Percentiles rank a stretch among this genome's conserved stretches.
Evolutionary conservation across 2,329 filamentous ascomycete species (phyloP).

Genomic region (Verticillium tricorpus): DNA sequence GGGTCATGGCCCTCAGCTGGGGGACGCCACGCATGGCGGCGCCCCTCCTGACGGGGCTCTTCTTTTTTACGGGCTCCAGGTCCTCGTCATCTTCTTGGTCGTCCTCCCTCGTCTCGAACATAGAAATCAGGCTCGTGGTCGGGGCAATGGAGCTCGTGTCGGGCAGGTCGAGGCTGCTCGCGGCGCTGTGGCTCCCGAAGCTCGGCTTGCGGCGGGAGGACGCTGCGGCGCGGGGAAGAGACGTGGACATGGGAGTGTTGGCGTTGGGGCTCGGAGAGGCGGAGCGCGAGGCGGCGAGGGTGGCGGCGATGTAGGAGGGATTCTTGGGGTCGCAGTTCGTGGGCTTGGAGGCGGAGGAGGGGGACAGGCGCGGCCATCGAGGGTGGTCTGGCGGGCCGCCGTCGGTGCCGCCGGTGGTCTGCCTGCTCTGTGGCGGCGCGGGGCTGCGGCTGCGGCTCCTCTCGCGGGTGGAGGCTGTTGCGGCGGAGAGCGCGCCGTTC

Average conservation of each 20-base stretch:
- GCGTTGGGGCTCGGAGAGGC: slow-evolving; percentile 12
- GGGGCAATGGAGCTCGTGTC: slow-evolving; percentile 58
- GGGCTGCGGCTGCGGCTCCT: slow-evolving; percentile 17
- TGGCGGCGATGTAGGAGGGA: slow-evolving; percentile 58
- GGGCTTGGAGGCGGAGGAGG: slow-evolving; percentile 7
- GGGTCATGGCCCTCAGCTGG: slow-evolving; percentile 24
- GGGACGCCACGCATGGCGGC: slow-evolving; percentile 8
- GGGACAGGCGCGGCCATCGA: slow-evolving; percentile 5
- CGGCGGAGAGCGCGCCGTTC: slow-evolving; percentile 40
- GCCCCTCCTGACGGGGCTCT: slow-evolving; percentile 4
- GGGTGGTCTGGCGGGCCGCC: slow-evolving; percentile 3
- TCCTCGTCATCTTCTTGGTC: slow-evolving; percentile 9
- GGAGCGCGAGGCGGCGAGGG: slow-evolving; percentile 35
- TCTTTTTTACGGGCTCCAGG: slow-evolving; percentile 33
- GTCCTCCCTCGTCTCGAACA: slow-evolving; percentile 56
- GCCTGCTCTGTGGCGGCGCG: slow-evolving; percentile 22
- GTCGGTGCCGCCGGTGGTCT: slow-evolving; percentile 33
- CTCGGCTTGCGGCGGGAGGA: slow-evolving; percentile 3
- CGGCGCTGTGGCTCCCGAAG: slow-evolving; percentile 14
- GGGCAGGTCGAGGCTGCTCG: slow-evolving; percentile 27
- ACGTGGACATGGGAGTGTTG: neutral
- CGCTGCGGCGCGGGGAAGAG: neutral
- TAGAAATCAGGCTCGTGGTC: slow-evolving; percentile 59
- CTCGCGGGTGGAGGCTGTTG: slow-evolving; percentile 30
- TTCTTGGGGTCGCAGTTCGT: slow-evolving; percentile 38